Evolutionary conservation across 2,329 filamentous ascomycete genomes (phyloP), one percentile per base, ranked within the genome.

Genomic region (Kalaharituber pfeilii): DNA sequence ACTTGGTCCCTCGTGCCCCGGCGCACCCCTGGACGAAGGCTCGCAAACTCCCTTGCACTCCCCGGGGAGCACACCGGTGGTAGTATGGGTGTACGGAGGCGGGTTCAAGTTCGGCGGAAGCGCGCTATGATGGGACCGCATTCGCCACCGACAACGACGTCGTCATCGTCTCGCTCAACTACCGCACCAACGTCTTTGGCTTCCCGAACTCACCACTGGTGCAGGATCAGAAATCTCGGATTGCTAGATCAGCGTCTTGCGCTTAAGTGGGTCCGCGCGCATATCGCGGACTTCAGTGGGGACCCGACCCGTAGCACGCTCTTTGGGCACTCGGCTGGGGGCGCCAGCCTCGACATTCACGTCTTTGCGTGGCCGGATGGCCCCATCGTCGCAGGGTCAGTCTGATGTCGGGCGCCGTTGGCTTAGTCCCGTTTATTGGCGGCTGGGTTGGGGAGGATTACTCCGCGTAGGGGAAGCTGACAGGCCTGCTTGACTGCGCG

Each of bases 41-140:
- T n/a, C 15, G 44, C 5, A 20, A 22, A 65, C 0, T 67, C 70
- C 13, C 67, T 68, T 18, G 69, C 67, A 0, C 66, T 69, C 26
- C 74, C 74, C 0, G 18, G 15, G 15, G 4, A 24, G 18, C 9
- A 33, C 18, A 15, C 51, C 51, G n/a, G 51, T 52, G 9, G 13
- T 52, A 18, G 51, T 52, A 20, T 52, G 51, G 51, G 27, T 52
- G 15, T 52, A 52, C 25, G 51, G 51, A 15, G 51, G 51, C 4
- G 51, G 30, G 18, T 64, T 49, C 5, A 26, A 18, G 15, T 20
- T 26, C 15, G 44, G 44, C 5, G 24, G 13, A 13, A 49, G 24
- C 44, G 24, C 15, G n/a, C 2, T 49, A 49, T 20, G 44, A 49
- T 22, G 44, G 44, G 3, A 20, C 24, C 5, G 13, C n/a, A 5